Base-by-base conservation (phyloP, 805 yeast species). In the Metschnikowia borealis region DNA sequence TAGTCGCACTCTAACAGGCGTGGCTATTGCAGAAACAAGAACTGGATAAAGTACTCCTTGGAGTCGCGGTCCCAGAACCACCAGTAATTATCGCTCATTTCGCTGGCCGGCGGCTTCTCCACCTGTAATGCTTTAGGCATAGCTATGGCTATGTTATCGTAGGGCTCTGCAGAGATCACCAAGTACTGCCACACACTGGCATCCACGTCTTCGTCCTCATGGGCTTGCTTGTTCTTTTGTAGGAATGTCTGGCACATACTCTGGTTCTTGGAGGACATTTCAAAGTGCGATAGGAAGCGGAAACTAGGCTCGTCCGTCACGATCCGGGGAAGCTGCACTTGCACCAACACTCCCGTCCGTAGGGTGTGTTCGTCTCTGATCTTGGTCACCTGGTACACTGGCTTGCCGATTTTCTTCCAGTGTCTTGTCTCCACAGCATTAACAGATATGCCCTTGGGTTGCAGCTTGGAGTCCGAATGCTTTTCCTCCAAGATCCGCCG, bases 121-220 rank as follows among this genome's bases (percentile, higher is more conserved):
- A 72, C 66, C 53, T 78, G 82, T 13, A 82, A 71, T 21, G 82
- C 80, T 14, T 81, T 74, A 1, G 96, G 96, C 11, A 94, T 74
- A 51, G 88, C 84, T 50, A 92, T 71, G 1, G 85, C 87, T 8
- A 89, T 73, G 51, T 84, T 89, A 53, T 89, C 92, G 65, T 89
- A 94, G 1, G 97, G 97, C 63, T 89, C 96, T 2, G 85, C 94
- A n/a, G 90, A 83, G 0, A 91, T 68, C 10, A 91, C 83, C 55
- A 94, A 59, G 63, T 84, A 91, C 66, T 87, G 95, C 66, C 63
- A 82, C 8, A 73, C 69, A 37, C 71, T 67, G 46, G 68, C 60
- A n/a, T 60, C 64, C 7, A 51, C 29, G 6, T 56, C 62, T 11
- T 58, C 64, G 17, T 54, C 56, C 17, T 55, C 61, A 20, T 55